phyloP scores from a whole-genome alignment of 1,284 basidiomycete genomes.

The Apiotrichum akiyoshidainum region DNA sequence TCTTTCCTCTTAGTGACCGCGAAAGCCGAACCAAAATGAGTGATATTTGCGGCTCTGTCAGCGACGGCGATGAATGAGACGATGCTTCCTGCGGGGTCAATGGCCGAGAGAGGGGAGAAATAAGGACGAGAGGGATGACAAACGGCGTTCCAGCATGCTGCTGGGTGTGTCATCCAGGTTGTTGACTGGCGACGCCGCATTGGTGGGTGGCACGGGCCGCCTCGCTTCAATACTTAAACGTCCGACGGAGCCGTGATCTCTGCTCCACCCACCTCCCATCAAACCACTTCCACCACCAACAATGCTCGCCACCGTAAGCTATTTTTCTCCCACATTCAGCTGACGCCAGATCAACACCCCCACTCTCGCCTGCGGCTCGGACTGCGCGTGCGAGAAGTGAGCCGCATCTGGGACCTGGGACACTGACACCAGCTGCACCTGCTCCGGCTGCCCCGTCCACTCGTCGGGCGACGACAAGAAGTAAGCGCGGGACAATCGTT shows the following conservation, averaged over 20 bases:
- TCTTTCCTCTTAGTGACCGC: no score
- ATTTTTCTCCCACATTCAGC: neutral
- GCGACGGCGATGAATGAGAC: no score
- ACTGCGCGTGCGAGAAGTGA: neutral
- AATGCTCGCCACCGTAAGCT: neutral
- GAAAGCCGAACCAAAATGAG: no score
- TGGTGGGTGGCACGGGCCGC: no score
- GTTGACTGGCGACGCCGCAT: no score
- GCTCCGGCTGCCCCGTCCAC: constrained; percentile 2
- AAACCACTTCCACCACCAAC: neutral
- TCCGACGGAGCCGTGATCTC: neutral
- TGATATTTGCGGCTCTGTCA: no score
- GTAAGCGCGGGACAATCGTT: neutral
- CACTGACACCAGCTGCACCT: constrained; percentile 1
- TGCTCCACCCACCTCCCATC: neutral
- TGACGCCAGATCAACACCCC: constrained; percentile 3
- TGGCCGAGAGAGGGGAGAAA: no score
- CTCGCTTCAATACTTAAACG: neutral
- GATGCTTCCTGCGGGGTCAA: no score
- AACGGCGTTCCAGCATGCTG: no score
- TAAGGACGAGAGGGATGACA: no score
- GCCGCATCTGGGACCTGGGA: neutral
- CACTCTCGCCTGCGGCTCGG: neutral
- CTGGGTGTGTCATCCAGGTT: no score
- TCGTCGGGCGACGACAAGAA: neutral